Base-by-base conservation (phyloP, 2,329 filamentous ascomycete species). In the Clonostachys rosea region DNA sequence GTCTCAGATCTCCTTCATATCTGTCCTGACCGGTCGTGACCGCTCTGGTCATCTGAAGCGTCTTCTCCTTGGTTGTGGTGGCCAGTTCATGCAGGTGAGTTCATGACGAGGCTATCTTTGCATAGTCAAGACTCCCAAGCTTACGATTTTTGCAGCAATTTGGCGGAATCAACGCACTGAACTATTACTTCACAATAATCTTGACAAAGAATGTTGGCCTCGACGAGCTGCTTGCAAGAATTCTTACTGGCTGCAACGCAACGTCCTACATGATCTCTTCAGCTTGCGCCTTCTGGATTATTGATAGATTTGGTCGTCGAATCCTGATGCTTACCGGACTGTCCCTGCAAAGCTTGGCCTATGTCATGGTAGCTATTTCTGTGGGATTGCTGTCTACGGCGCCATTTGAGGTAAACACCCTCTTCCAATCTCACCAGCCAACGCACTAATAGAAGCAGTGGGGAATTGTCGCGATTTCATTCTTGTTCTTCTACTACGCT, bases 101-200 rank as follows among this genome's bases (percentile, higher is more conserved):
- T 17, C 5, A 17, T 6, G 16, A 39, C 3, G 7, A 39, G 6
- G 16, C 36, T 14, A 14, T 39, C 13, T 10, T 39, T 39, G 36
- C 3, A 39, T 17, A 42, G 2, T n/a, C 2, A 40, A n/a, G 12
- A 5, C 13, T 30, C 35, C 7, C 13, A 10, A 17, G 17, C 17
- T 24, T 4, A 39, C 34, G 9, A 7, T 37, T 5, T 17, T 14
- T n/a, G 17, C 17, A 45, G 43, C 49, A 56, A 30, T 55, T 59
- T 20, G 55, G 55, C 35, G 58, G 58, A 5, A 59, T 61, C 44
- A 61, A 61, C 51, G 54, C 59, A 45, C 59, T 60, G 40, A 60
- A 56, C 12, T 61, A 61, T 49, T 61, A 61, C 47, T 50, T 52
- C 17, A 53, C 55, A 33, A 56, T 54, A 47, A 42, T 47, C 46